Evolutionary conservation across 495 filamentous ascomycete species (phyloP).

Genomic region (Neurospora tetraspora): DNA sequence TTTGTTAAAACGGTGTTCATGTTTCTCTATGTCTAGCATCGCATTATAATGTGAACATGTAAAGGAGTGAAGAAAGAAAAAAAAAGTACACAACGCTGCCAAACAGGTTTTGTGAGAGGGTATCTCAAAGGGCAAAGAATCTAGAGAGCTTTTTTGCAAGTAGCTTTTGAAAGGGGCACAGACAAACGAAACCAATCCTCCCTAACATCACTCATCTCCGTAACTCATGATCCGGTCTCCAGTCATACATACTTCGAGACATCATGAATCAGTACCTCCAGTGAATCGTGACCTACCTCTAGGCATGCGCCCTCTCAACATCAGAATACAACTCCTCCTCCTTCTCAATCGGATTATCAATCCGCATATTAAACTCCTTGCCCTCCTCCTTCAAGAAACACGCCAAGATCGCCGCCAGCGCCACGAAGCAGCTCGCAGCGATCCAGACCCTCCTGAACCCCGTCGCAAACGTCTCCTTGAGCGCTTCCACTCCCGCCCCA

Average conservation of each 20-base stretch:
- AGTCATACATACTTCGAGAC: too few relatives aligned
- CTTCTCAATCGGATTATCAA: constrained; percentile 16
- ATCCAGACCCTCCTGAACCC: constrained; percentile 23
- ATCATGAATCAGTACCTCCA: too few relatives aligned
- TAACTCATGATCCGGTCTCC: background rate
- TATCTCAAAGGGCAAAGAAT: background rate
- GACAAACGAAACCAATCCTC: too few relatives aligned
- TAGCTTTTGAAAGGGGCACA: too few relatives aligned
- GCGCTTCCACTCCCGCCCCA: constrained; percentile 9
- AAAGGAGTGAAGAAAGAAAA: background rate
- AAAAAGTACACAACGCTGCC: too few relatives aligned
- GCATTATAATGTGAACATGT: background rate
- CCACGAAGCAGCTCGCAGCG: constrained; percentile 15
- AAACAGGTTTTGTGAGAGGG: too few relatives aligned
- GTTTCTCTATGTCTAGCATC: background rate
- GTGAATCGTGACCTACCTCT: background rate
- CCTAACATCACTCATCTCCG: too few relatives aligned
- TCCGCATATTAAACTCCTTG: constrained; percentile 16
- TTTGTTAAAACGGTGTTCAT: background rate
- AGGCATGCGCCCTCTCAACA: background rate
- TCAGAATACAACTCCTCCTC: constrained; percentile 12
- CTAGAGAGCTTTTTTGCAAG: too few relatives aligned
- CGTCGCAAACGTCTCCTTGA: constrained; percentile 12
- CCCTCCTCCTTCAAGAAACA: constrained; percentile 8
- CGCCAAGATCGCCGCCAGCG: constrained; percentile 11